A percentile compares a stretch with the other conserved stretches of the same genome.
phyloP scores from a whole-genome alignment of 495 filamentous ascomycete species.

The Talaromyces liani region DNA sequence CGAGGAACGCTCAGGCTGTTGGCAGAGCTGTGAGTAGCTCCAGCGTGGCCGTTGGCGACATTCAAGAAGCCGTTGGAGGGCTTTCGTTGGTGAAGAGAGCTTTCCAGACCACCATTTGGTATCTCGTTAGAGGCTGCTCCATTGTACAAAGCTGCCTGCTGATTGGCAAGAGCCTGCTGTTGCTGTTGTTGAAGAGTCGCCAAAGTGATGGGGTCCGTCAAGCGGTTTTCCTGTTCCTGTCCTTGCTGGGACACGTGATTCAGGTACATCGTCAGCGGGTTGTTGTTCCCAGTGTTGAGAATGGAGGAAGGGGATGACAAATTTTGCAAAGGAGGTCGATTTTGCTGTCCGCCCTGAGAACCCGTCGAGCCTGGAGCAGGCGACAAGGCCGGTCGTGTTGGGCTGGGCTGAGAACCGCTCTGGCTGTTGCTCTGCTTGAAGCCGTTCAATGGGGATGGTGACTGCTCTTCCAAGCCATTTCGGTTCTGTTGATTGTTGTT shows the following conservation, averaged over 20 bases:
- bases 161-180: slow-evolving; percentile 33
- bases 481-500: slow-evolving; percentile 49
- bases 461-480: slow-evolving; percentile 50
- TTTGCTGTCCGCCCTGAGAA: slow-evolving; percentile 42
- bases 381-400: slow-evolving; percentile 51
- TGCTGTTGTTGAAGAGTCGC: slow-evolving; percentile 58
- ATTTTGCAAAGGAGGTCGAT: slow-evolving; percentile 43
- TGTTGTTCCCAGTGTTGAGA: slow-evolving; percentile 71
- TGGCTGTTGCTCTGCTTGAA: slow-evolving; percentile 46
- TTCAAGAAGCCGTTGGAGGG: slow-evolving; percentile 49
- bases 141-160: slow-evolving; percentile 47
- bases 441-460: slow-evolving; percentile 48
- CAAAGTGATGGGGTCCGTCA: slow-evolving; percentile 42
- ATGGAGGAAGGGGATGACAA: slow-evolving; percentile 58
- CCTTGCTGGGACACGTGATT: slow-evolving; percentile 77
- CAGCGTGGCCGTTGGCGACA: slow-evolving; percentile 52
- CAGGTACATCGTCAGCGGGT: slow-evolving; percentile 92
- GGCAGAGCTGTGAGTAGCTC: slow-evolving; percentile 53
- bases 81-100: slow-evolving; percentile 47
- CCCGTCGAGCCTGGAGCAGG: slow-evolving; percentile 50
- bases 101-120: slow-evolving; percentile 45
- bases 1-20: slow-evolving; percentile 50
- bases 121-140: slow-evolving; percentile 45
- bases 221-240: slow-evolving; percentile 49
- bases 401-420: slow-evolving; percentile 60